Conservation (phyloP, 768 basidiomycete species). For the Hortiboletus flavorubellus region DNA sequence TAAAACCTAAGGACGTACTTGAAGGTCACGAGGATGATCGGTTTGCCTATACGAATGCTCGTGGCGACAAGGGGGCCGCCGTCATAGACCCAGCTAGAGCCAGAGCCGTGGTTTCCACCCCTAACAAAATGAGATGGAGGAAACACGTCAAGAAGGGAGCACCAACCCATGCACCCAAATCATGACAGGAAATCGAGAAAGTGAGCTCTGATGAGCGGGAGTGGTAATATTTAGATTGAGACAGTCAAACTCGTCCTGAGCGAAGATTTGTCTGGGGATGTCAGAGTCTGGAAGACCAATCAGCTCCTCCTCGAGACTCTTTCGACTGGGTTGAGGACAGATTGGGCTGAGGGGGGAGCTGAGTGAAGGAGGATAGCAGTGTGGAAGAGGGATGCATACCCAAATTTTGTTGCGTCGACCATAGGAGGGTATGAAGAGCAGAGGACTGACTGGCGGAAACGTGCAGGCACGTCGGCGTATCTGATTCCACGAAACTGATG, state of each 20-base stretch:
- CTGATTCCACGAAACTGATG: conserved; percentile 78
- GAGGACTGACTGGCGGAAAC: conserved; percentile 72
- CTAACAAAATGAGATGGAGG: conserved; percentile 37
- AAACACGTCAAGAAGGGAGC: conserved; percentile 5
- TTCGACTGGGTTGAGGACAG: conserved; percentile 60
- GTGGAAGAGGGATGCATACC: conserved; percentile 43
- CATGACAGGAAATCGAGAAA: conserved; percentile 70
- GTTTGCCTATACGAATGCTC: conserved; percentile 59
- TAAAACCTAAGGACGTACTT: conserved; percentile 51
- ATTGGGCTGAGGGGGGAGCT: conserved; percentile 51
- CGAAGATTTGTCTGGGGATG: conserved; percentile 50
- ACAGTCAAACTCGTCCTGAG: conserved; percentile 76
- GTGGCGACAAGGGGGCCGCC: conserved; percentile 68
- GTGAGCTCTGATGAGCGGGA: conserved; percentile 52
- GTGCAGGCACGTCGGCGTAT: conserved; percentile 68
- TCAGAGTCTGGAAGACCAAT: conserved; percentile 55
- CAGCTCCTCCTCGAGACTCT: conserved; percentile 55
- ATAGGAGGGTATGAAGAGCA: conserved; percentile 52
- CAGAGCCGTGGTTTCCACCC: conserved; percentile 69
- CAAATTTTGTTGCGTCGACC: conserved; percentile 63
- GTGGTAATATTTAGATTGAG: conserved; percentile 79
- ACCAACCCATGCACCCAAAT: conserved; percentile 83
- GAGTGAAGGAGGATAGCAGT: background rate
- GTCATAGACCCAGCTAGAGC: conserved; percentile 76
- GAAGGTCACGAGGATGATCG: conserved; percentile 68